Base-by-base conservation (phyloP, 1,139 yeast genomes). In the Magnusiomyces sp. region DNA sequence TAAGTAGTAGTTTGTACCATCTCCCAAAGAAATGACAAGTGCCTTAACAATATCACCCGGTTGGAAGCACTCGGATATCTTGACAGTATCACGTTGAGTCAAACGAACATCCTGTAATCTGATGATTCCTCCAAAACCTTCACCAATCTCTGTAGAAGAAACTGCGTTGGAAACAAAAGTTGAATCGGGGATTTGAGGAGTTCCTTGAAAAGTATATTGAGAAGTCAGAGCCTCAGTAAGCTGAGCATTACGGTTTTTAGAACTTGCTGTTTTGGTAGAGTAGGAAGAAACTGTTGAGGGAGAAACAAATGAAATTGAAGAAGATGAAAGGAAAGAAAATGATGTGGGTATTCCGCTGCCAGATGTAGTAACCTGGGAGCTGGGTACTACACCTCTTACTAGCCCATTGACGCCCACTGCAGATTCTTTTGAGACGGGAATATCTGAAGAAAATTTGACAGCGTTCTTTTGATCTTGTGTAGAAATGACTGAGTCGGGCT, bases 21-120 rank as follows among this genome's bases (percentile, higher is more conserved):
- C 98, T 50, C 99, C 99, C 40, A 92, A 71, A 0, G 96, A 87
- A 38, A 92, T 74, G 19, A 68, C 71, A 2, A 54, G 73, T 0
- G 96, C 97, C 55, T 95, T 74, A 1, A 94, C 85, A 49, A 92
- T 79, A 66, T 94, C 99, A 7, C 97, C 97, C 0, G 98, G 97
- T 58, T 77, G 77, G 68, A 83, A 94, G 61, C 88, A 75, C 37
- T 86, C 88, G 50, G 80, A 75, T 40, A 92, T 76, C 62, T 83
- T 83, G 33, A 89, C 90, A 62, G 80, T 81, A 63, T 92, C 98
- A 61, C 96, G 74, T 58, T 92, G 97, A 0, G 96, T 87, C 38
- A 92, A 82, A 52, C 97, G 75, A 1, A 94, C 81, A 66, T 94
- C 98, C 65, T 88, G 95, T 1, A 85, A 72, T 60, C 97, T 72